These are phyloP conservation scores for Nakazawaea anatomiae DNA, from an alignment of 805 yeast species.

Conservation along the genomic window DNA sequence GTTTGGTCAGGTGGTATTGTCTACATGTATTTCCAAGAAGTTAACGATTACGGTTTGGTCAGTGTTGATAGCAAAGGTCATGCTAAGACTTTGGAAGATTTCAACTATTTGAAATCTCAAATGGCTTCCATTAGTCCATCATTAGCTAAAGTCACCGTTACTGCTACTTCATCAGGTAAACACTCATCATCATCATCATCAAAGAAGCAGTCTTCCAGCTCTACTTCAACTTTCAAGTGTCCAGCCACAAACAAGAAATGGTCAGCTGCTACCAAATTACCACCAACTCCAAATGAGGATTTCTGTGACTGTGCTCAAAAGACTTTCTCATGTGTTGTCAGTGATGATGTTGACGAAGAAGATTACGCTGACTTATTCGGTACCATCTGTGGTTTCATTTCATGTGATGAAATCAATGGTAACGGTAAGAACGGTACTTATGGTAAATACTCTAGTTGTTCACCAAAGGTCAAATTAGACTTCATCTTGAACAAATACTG, in stretches of 20 bases:
- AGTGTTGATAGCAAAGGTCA: slow-evolving; percentile 35
- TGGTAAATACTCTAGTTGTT: slow-evolving; percentile 72
- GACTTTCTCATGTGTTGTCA: slow-evolving; percentile 56
- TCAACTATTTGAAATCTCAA: slow-evolving; percentile 54
- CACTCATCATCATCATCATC: background rate
- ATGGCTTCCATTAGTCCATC: slow-evolving; percentile 51
- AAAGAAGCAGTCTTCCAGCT: slow-evolving; percentile 10
- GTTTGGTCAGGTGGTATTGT: slow-evolving; percentile 91
- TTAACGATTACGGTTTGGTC: slow-evolving; percentile 71
- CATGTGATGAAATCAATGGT: slow-evolving; percentile 55
- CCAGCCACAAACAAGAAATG: slow-evolving; percentile 53
- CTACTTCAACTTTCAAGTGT: slow-evolving; percentile 40
- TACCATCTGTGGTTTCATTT: slow-evolving; percentile 48
- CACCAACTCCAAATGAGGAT: slow-evolving; percentile 70
- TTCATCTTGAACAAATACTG: slow-evolving; percentile 64
- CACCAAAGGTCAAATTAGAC: slow-evolving; percentile 56
- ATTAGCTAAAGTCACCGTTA: slow-evolving; percentile 29
- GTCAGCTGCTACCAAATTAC: slow-evolving; percentile 63
- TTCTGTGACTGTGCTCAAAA: slow-evolving; percentile 59
- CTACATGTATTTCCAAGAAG: slow-evolving; percentile 78
- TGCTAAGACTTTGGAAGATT: slow-evolving; percentile 62
- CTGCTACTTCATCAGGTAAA: slow-evolving; percentile 27
- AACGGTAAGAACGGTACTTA: slow-evolving; percentile 63
- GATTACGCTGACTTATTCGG: slow-evolving; percentile 59
- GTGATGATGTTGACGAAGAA: slow-evolving; percentile 41